phyloP scores from a whole-genome alignment of 2,329 filamentous ascomycete species.

The Cordyceps tenuipes region DNA sequence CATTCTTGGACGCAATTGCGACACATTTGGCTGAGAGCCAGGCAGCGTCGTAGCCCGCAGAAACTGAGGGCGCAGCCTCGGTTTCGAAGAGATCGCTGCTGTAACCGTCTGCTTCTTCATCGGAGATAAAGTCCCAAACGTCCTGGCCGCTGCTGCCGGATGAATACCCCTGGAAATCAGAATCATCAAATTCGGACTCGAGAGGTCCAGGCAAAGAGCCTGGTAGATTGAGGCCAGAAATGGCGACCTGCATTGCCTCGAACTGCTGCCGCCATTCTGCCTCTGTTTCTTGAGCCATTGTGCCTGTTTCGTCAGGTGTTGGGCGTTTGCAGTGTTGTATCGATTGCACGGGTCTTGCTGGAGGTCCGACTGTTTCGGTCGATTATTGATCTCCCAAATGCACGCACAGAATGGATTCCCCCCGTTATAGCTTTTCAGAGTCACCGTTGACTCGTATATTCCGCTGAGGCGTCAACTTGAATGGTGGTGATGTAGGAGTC shows the following conservation, averaged over 20 bases:
- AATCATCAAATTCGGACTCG: constrained; percentile 48
- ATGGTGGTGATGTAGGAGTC: neutral
- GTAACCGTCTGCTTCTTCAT: constrained; percentile 57
- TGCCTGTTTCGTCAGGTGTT: neutral
- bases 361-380: neutral
- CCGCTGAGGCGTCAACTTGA: neutral
- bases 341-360: neutral
- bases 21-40: constrained; percentile 70
- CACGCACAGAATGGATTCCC: neutral
- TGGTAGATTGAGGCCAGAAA: constrained; percentile 60
- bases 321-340: neutral
- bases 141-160: constrained; percentile 63
- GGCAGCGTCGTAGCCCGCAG: constrained; percentile 41
- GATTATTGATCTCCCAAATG: neutral
- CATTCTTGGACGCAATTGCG: constrained; percentile 57
- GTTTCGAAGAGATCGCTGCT: constrained; percentile 56
- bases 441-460: neutral
- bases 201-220: constrained; percentile 30
- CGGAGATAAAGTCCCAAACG: constrained; percentile 87
- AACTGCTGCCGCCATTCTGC: constrained; percentile 78
- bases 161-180: constrained; percentile 50
- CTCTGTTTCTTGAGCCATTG: constrained; percentile 29
- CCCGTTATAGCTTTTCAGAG: neutral
- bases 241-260: constrained; percentile 74
- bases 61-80: constrained; percentile 21